phyloP scores from a whole-genome alignment of 495 filamentous ascomycete species.

The Chaetomium fimeti region DNA sequence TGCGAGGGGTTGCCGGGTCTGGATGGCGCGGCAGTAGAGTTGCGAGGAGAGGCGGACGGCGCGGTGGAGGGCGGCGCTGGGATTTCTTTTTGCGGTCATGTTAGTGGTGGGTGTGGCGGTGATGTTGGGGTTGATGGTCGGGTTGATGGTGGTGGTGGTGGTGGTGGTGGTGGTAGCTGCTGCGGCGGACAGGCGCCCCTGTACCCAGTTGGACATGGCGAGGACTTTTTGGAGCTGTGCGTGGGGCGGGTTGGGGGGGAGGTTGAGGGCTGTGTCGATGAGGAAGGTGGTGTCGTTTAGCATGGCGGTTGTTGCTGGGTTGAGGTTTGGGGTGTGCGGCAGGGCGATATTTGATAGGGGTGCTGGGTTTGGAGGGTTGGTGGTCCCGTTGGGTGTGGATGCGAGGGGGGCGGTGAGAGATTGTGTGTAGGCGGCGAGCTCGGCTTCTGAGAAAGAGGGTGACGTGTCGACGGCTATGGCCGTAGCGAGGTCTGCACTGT shows the following conservation, averaged over 20 bases:
- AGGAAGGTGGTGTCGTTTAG: constrained; percentile 25
- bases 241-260: constrained; percentile 6
- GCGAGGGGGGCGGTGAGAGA: neutral
- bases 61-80: neutral
- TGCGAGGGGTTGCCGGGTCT: neutral
- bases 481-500: constrained; percentile 19
- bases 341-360: neutral
- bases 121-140: too few relatives aligned
- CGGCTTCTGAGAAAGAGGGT: constrained; percentile 2
- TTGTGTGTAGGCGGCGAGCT: constrained; percentile 1
- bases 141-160: neutral
- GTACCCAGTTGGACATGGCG: constrained; percentile 20
- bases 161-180: too few relatives aligned
- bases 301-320: constrained; percentile 12
- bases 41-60: constrained; percentile 16
- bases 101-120: too few relatives aligned
- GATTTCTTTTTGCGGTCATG: too few relatives aligned
- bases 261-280: constrained; percentile 16
- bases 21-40: constrained; percentile 22
- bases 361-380: neutral
- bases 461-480: constrained; percentile 8
- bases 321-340: neutral
- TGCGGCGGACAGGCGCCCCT: constrained; percentile 12
- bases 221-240: constrained; percentile 19
- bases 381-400: too few relatives aligned